Base-by-base conservation (phyloP, 1,139 yeast species). In the Diutina scorzettiae region DNA sequence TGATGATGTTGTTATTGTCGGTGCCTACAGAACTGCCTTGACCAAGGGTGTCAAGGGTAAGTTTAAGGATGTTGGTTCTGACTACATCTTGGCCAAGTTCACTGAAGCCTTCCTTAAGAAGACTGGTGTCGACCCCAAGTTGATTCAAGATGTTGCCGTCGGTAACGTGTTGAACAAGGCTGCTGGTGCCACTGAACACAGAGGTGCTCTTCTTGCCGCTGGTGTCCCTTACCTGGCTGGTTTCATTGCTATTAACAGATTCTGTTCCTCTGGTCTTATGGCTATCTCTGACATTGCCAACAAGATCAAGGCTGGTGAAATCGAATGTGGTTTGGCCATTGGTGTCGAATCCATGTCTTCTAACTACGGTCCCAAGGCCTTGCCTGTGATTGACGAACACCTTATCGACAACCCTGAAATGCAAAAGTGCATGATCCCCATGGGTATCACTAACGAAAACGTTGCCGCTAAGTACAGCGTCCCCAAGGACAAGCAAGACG, bases 331-430 rank as follows among this genome's bases (percentile, higher is more conserved):
- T 48, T 68, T 89, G 45, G 97, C 93, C 40, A 80, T 80, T 43
- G 97, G 97, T 58, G 94, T 78, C 43, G 97, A 89, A 65, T 80
- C 95, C 54, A 89, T 89, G 97, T 73, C 94, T 18, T 66, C 71
- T 48, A 80, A 81, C 66, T 87, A 82, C 58, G 94, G 93, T 17
- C 82, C 93, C 28, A 62, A 44, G 64, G 68, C 36, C 43, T 52
- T 42, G 53, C 65, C 39, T 74, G 71, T 48, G 44, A 45, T 48
- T 4, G 49, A 48, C 43, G 39, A 44, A 6, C 43, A 44, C 31
- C 43, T 49, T 43, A 47, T 44, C 32, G 50, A 48, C 17, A 37
- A 48, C 42, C 27, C 41, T n/a, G 50, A 46, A 41, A 81, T 82
- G 43, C 68, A 69, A 47, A 74, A 73, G 58, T 83, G 93, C 59